Evolutionary conservation across 2,329 filamentous ascomycete genomes (phyloP).

Genomic region (Sporothrix pseudoabietina): DNA sequence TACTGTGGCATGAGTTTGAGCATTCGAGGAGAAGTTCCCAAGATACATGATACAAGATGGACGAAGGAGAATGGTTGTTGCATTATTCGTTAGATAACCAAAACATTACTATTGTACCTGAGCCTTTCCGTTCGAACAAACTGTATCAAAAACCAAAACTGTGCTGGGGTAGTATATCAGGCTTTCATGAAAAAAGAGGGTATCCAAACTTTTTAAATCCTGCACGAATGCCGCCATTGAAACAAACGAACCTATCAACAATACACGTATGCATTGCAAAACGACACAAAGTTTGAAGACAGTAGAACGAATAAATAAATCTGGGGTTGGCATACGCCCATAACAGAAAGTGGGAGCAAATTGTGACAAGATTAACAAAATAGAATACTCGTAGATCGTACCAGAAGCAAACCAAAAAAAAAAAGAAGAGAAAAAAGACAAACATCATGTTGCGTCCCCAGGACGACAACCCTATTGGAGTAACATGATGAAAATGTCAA

Average conservation of each 20-base stretch:
- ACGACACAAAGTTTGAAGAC: constrained; percentile 9
- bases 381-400: not conserved
- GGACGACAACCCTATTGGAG: not conserved
- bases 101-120: not conserved
- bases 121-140: not conserved
- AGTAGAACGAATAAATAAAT: constrained; percentile 1
- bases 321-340: not conserved
- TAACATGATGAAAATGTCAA: not conserved
- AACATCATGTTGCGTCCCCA: constrained; percentile 21
- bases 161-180: not conserved
- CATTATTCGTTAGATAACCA: not conserved
- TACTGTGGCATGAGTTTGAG: not conserved
- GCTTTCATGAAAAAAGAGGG: constrained; percentile 4
- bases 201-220: constrained; percentile 21
- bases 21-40: not conserved
- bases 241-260: not conserved
- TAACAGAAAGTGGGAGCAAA: not conserved
- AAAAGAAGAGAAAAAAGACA: too few species aligned
- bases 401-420: not conserved
- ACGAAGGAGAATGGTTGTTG: not conserved
- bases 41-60: not conserved
- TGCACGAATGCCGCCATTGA: constrained; percentile 13
- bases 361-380: constrained; percentile 20
- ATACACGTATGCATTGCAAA: constrained; percentile 5
- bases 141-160: not conserved